Evolutionary conservation across 495 filamentous ascomycete species (phyloP), one percentile per base, ranked within the genome.

Genomic region (Penicillium steckii): DNA sequence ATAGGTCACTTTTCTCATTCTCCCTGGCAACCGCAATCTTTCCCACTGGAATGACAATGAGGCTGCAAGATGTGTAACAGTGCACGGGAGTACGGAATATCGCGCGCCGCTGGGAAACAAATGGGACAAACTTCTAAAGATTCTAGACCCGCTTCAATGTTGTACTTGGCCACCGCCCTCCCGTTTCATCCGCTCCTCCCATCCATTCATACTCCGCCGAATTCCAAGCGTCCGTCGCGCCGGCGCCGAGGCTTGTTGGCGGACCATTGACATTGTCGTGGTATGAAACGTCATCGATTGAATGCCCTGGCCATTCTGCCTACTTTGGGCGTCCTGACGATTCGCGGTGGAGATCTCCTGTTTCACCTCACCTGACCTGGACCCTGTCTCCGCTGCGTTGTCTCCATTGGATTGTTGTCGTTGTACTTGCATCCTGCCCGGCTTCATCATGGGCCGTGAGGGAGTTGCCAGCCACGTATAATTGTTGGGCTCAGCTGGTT

Each of bases 161-260:
- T n/a, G n/a, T 23, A 37, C 48, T 49, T 46, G 46, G 32, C 60
- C 61, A 48, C 55, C 53, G 48, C 56, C 50, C 48, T 53, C 68
- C 55, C 67, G 61, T 55, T 74, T 74, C 74, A 77, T 77, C 56
- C 71, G 64, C 21, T 74, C 70, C 41, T 71, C 64, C 79, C 79
- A 82, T 45, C 80, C 80, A 53, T 80, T 77, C 70, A 85, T 72
- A 48, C 76, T 83, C 44, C 82, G 72, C 45, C 83, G 74, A 46
- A 80, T 74, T 4, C 83, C 83, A 46, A 85, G 53, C n/a, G 81
- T 84, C 63, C 70, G 78, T 43, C 74, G 65, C 49, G 61, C 67
- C 24, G 63, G 50, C 10, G 54, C 54, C 24, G 65, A 38, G 21
- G 47, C 56, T 33, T 67, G 62, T 24, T 67, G 66, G 17, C 66